phyloP scores from a whole-genome alignment of 1,284 basidiomycete species.

The Ceratobasidium sp. region DNA sequence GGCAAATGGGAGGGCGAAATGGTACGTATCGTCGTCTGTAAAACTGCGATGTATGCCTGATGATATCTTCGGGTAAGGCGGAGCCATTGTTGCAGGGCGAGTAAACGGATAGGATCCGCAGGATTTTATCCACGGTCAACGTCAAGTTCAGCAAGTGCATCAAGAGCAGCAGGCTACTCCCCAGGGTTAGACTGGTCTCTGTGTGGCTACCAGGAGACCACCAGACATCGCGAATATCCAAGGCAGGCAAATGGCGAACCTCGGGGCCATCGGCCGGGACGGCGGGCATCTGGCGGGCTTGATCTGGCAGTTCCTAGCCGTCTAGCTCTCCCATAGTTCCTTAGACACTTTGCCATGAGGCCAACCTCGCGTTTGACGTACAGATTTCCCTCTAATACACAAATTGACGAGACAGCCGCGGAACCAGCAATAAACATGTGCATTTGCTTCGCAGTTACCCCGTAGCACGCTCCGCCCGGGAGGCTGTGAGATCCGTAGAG shows the following conservation, averaged over 20 bases:
- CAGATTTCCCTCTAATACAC: too few species aligned
- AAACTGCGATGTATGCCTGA: neutral
- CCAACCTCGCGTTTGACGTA: too few species aligned
- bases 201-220: too few species aligned
- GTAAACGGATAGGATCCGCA: neutral
- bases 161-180: neutral
- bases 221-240: neutral
- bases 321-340: too few species aligned
- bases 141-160: neutral
- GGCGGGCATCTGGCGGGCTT: neutral
- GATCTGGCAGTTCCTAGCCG: neutral
- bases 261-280: neutral
- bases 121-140: neutral
- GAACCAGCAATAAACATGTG: too few species aligned
- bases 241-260: conserved; percentile 5
- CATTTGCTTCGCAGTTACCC: too few species aligned
- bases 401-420: too few species aligned
- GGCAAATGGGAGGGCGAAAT: neutral
- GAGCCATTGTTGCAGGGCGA: neutral
- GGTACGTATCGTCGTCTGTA: neutral
- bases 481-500: neutral
- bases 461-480: too few species aligned
- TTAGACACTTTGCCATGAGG: too few species aligned
- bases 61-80: neutral
- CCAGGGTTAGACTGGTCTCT: neutral